Conservation (phyloP, 2,329 filamentous ascomycete species). For the Penicillium sp. region DNA sequence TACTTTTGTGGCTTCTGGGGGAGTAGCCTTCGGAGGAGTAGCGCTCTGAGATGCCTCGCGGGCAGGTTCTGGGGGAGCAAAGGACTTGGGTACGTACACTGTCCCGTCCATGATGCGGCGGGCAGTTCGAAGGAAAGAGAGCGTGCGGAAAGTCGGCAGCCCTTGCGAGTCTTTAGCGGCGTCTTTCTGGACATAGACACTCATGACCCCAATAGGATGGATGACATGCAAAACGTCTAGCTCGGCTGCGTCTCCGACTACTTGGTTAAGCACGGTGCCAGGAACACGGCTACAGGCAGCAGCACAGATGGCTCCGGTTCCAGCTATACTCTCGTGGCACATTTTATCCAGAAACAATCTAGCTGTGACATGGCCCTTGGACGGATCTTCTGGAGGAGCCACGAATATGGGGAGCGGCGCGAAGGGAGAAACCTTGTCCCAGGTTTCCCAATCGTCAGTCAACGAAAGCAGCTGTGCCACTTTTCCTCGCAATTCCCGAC, state of each 20-base stretch:
- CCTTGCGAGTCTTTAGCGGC: neutral
- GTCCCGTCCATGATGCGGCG: conserved; percentile 12
- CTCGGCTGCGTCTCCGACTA: conserved; percentile 2
- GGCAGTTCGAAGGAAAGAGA: conserved; percentile 15
- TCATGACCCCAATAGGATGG: conserved; percentile 7
- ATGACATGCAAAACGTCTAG: conserved; percentile 8
- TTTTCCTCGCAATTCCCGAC: conserved; percentile 16
- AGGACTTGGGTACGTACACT: conserved; percentile 9
- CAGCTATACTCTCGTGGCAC: conserved; percentile 18
- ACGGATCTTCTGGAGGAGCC: neutral
- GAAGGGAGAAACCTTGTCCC: conserved; percentile 13
- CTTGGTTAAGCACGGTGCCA: conserved; percentile 12
- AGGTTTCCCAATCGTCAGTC: conserved; percentile 14
- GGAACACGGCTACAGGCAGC: conserved; percentile 15
- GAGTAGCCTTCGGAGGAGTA: too few species aligned
- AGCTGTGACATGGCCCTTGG: conserved; percentile 9
- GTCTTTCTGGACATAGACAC: neutral
- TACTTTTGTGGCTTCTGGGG: neutral
- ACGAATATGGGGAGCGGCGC: conserved; percentile 9
- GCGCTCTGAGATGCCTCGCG: neutral
- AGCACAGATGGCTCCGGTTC: conserved; percentile 16
- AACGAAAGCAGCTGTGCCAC: conserved; percentile 12
- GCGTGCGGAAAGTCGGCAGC: conserved; percentile 13
- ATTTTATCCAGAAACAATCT: conserved; percentile 18
- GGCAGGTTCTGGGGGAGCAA: neutral